A percentile compares a stretch with the other conserved stretches of the same genome.
phyloP scores from a whole-genome alignment of 2,329 filamentous ascomycete species.

The Polytolypa hystricis region DNA sequence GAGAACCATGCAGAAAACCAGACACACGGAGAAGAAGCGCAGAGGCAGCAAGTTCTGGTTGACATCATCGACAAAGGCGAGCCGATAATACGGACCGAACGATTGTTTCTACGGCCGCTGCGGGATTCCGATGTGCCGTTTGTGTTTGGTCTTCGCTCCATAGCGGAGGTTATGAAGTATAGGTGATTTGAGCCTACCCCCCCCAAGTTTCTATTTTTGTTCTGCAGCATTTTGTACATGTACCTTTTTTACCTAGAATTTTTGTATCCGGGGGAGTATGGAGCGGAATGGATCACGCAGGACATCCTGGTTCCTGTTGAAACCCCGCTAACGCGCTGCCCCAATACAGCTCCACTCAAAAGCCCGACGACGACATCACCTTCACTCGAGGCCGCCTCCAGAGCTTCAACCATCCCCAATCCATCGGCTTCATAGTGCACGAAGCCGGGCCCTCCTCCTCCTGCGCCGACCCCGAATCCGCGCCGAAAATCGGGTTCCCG shows the following conservation, averaged over 20 bases:
- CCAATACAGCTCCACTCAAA: constrained; percentile 5
- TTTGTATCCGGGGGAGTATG: neutral
- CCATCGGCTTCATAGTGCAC: constrained; percentile 14
- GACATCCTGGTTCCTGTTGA: neutral
- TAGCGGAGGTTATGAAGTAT: constrained; percentile 19
- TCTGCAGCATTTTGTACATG: constrained; percentile 10
- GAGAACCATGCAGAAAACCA: too few species aligned
- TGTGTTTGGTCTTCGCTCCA: constrained; percentile 16
- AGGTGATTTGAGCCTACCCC: constrained; percentile 13
- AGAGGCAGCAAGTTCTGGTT: too few species aligned
- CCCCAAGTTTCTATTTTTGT: constrained; percentile 4
- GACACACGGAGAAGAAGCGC: too few species aligned
- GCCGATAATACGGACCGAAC: constrained; percentile 4
- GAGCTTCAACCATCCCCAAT: neutral
- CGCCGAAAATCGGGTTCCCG: constrained; percentile 11
- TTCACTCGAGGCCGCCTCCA: constrained; percentile 3
- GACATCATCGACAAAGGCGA: constrained; percentile 1
- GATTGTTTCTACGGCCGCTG: constrained; percentile 15
- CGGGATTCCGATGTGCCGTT: constrained; percentile 12
- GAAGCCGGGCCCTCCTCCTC: too few species aligned
- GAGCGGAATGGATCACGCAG: neutral
- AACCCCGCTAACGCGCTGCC: neutral
- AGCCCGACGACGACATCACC: constrained; percentile 6
- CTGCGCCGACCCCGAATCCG: constrained; percentile 9
- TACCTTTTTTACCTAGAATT: constrained; percentile 12